Base-by-base conservation (phyloP, 345 rosid species). In the Garcia nutans region DNA sequence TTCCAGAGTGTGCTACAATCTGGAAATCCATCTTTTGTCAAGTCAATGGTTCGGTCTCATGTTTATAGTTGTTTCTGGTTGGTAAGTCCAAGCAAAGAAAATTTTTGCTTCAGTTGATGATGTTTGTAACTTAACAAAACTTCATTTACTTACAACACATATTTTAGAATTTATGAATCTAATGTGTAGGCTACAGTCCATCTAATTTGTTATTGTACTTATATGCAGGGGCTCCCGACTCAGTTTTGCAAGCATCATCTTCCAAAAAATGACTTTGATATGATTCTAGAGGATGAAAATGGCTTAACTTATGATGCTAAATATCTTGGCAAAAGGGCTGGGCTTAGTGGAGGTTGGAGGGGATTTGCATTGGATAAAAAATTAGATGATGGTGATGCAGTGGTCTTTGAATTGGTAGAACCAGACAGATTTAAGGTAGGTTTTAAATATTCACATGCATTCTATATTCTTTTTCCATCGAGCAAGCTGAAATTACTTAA, bases 21-120 rank as follows among this genome's bases (percentile, higher is more conserved):
- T 45, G 78, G 75, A 58, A 74, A 82, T 58, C 92, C 92, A 52
- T 79, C 85, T 58, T 87, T 90, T 77, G 84, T 87, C 57, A 90
- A 90, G 79, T 87, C 88, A 63, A 88, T 90, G 94, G 80, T 88
- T 65, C 84, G 90, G 73, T 90, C 94, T 65, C 94, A 90, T 76
- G 94, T 90, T 87, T 88, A 86, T 65, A 87, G 90, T 73, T 88
- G 91, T 66, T 90, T 87, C 69, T 88, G 94, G 94, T 79, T 90
- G 90, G 94, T 90, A 82, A 78, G 88, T 82, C 10, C 9, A 41
- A 1, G 28, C 1, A 62, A 55, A 10, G 60, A 12, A 72, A 33
- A 3, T 62, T 23, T 23, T 13, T 65, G 13, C 58, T 64, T 70
- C 16, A 70, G 10, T n/a, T 31, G 42, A 20, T 50, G 72, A 54